These are phyloP conservation scores for Calonectria ilicicola DNA, from an alignment of 2,329 filamentous ascomycete genomes.

Conservation along the genomic window DNA sequence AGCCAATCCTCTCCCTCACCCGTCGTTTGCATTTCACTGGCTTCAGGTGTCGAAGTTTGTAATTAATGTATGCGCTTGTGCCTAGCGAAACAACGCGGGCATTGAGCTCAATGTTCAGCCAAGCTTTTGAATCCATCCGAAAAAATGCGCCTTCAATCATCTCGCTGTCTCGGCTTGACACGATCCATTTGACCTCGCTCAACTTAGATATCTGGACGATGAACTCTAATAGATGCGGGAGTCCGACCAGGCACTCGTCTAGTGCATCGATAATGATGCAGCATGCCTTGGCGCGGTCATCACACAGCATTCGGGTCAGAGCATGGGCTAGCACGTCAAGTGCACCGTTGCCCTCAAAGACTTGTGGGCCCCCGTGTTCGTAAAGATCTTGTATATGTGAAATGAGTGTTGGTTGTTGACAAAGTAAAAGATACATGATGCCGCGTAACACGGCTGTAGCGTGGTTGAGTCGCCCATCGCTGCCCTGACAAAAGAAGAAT, in stretches of 20 bases:
- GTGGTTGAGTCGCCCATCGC: background rate
- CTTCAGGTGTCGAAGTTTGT: background rate
- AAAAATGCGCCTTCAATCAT: slow-evolving; percentile 40
- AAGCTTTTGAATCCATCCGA: slow-evolving; percentile 40
- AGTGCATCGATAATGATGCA: slow-evolving; percentile 59
- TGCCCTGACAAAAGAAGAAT: background rate
- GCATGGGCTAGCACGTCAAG: background rate
- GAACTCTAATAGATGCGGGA: slow-evolving; percentile 46
- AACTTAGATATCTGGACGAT: slow-evolving; percentile 14
- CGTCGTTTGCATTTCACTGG: background rate
- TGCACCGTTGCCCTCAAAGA: background rate
- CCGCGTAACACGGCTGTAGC: background rate
- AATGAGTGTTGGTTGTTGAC: background rate
- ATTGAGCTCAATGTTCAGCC: slow-evolving; percentile 48
- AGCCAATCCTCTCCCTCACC: background rate
- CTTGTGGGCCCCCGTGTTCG: background rate
- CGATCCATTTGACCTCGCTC: slow-evolving; percentile 52
- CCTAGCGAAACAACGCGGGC: slow-evolving; percentile 44
- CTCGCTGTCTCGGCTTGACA: slow-evolving; percentile 57
- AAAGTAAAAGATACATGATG: background rate
- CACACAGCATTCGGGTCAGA: background rate
- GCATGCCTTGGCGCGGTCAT: background rate
- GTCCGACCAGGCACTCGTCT: slow-evolving; percentile 53
- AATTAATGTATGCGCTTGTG: background rate
- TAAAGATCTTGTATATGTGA: background rate